Base-by-base conservation (phyloP, 106 monocot genomes). In the Acorus gramineus region DNA sequence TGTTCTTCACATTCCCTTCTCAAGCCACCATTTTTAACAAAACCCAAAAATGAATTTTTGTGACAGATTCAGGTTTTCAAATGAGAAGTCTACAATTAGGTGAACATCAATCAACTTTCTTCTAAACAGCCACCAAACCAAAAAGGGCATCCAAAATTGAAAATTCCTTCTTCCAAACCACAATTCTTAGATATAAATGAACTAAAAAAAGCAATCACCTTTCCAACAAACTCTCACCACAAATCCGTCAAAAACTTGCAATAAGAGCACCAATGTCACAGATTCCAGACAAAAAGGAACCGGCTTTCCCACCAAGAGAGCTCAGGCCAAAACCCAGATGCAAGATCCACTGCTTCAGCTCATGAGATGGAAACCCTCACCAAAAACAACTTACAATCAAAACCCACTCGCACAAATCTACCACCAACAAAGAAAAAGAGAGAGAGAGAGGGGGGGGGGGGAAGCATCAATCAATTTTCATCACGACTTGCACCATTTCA, bases 311-410 rank as follows among this genome's bases (percentile, higher is more conserved):
- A 28, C 28, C 28, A 28, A 28, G 28, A 28, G 28, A 28, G 28
- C 28, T 28, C 28, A 28, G 28, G 28, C 53, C 54, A 66, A 50
- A 66, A 63, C 71, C 75, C 62, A 76, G 67, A 70, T 42, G 61
- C 77, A 77, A 74, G 71, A 74, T 66, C 78, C 66, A 64, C 71
- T 57, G 28, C 28, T 28, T 9, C 50, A 47, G 56, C 11, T 59
- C 46, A 52, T 11, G 47, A 53, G 60, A 77, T 51, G 57, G 4
- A 46, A 11, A 61, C 7, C 46, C 61, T 61, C 61, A 44, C 46
- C 6, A 61, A 46, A 11, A 7, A 44, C 10, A 45, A 5, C 6
- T 2, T 9, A n/a, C 11, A 7, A 51, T 0, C 12, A 51, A 53
- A 28, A 47, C 48, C 57, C 56, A 65, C 52, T 28, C 28, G 28